Percentiles rank a stretch among this genome's conserved stretches.
These are phyloP conservation scores for Fusarium armeniacum DNA, from an alignment of 2,329 filamentous ascomycete species.

Conservation along the genomic window DNA sequence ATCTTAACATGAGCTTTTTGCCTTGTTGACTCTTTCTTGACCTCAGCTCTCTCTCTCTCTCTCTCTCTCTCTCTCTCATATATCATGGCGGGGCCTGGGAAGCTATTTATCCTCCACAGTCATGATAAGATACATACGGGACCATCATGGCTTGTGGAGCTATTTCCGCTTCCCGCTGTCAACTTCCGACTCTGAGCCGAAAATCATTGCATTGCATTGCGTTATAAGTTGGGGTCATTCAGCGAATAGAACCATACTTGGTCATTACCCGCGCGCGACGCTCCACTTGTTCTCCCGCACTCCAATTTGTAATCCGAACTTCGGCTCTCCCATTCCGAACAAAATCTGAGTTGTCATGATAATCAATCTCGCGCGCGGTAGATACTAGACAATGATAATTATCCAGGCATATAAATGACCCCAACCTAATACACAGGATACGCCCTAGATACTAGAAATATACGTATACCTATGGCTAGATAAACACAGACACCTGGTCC, in stretches of 20 bases:
- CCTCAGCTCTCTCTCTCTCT: background rate
- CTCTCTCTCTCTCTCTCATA: background rate
- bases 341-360: background rate
- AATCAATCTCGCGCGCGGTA: background rate
- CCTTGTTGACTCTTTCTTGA: background rate
- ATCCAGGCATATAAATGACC: background rate
- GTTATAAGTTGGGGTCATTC: background rate
- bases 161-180: slow-evolving; percentile 28
- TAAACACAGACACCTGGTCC: slow-evolving; percentile 36
- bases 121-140: slow-evolving; percentile 22
- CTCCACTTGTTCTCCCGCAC: slow-evolving; percentile 23
- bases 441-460: too few relatives aligned
- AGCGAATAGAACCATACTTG: slow-evolving; percentile 27
- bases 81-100: slow-evolving; percentile 19
- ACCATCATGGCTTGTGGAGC: slow-evolving; percentile 44
- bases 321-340: background rate
- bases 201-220: background rate
- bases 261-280: slow-evolving; percentile 52
- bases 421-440: background rate
- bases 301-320: slow-evolving; percentile 41
- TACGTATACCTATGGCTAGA: background rate
- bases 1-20: slow-evolving; percentile 33
- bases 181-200: slow-evolving; percentile 26
- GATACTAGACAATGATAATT: background rate
- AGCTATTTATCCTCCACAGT: slow-evolving; percentile 38